Base-by-base conservation (phyloP, 805 yeast genomes). In the Wickerhamomyces bisporus region DNA sequence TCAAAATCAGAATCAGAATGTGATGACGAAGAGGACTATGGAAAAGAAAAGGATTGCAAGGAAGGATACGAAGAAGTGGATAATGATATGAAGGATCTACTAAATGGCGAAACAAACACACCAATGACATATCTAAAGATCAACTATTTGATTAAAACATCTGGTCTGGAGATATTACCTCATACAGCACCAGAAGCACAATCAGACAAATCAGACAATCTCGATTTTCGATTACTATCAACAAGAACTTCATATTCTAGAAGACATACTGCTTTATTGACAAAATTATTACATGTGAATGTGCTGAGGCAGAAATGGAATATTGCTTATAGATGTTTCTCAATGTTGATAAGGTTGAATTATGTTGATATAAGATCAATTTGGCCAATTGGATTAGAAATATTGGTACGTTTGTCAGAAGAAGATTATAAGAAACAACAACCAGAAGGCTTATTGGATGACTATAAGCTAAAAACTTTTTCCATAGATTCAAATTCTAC, bases 331-430 rank as follows among this genome's bases (percentile, higher is more conserved):
- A 66, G 66, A 38, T 58, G 76, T 7, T 77, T 77, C 45, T 55
- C 75, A 9, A 37, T 75, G 2, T 52, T 83, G 17, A 52, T 78
- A 3, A 55, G 81, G 36, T 47, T 73, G 1, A 72, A 72, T 1
- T 55, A 55, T 1, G 65, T 75, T 10, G 86, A 82, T 51, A 53
- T 80, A 6, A 61, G 77, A 38, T 58, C 71, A 3, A 51, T 81
- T 10, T 83, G 89, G 89, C 73, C 82, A 0, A 26, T 80, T 1
- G 88, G 84, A 0, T 55, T 77, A 5, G 80, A 76, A 42, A 74
- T 81, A 5, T 50, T 81, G 17, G 41, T 43, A 6, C 44, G 50
- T 20, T 20, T 48, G 4, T 41, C 47, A 2, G 53, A 53, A 30
- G 34, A 43, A 35, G 33, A 44, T 13, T 35, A 29, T 14, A 36